Conservation (phyloP, 345 rosid species). For the Bruguiera parviflora region DNA sequence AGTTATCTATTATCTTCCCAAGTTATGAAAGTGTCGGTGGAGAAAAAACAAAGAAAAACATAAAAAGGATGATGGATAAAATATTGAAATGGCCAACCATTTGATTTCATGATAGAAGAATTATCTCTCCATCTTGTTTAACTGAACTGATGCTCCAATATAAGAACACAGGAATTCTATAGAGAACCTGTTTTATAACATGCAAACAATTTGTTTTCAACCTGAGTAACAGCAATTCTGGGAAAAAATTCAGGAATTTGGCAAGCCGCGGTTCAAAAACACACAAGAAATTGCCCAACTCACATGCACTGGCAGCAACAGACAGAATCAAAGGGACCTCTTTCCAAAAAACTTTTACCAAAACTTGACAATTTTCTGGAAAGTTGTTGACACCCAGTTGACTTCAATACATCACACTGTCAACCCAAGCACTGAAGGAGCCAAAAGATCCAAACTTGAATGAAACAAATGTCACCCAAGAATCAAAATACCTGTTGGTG, state of each 20-base stretch:
- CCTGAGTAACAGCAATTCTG: not conserved
- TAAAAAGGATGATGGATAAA: no score
- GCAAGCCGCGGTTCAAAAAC: conserved; percentile 5
- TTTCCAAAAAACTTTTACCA: not conserved
- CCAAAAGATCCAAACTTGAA: conserved; percentile 4
- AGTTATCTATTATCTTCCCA: not conserved
- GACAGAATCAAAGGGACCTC: not conserved
- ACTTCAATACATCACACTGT: conserved; percentile 11
- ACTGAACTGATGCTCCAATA: not conserved
- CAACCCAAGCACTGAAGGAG: not conserved
- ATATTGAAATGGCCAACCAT: not conserved
- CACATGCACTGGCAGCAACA: not conserved
- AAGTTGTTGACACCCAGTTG: conserved; percentile 12
- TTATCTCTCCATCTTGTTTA: not conserved
- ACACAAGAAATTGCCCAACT: not conserved
- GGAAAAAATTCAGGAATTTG: conserved; percentile 3
- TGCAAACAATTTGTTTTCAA: conserved; percentile 4
- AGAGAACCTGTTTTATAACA: not conserved
- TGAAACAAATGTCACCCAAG: conserved; percentile 11
- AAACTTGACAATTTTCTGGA: not conserved
- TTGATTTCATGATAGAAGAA: not conserved
- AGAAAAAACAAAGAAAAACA: not conserved
- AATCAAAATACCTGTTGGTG: conserved; percentile 56
- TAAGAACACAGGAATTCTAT: not conserved
- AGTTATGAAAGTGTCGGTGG: conserved; percentile 17